Percentiles rank a stretch among this genome's conserved stretches.
phyloP scores from a whole-genome alignment of 495 filamentous ascomycete species.

The Aspergillus bertholletiae region DNA sequence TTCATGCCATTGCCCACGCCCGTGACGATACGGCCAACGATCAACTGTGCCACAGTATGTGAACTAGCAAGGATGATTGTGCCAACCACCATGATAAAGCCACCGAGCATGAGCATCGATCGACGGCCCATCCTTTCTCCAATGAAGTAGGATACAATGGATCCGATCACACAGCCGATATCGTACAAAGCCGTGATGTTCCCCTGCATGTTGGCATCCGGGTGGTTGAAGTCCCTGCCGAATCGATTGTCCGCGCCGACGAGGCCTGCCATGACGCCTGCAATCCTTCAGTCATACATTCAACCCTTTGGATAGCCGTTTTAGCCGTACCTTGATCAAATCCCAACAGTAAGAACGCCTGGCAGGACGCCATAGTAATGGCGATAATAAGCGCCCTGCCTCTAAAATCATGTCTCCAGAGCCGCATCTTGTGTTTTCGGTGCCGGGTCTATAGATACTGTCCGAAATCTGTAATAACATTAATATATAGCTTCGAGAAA shows the following conservation, averaged over 20 bases:
- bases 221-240: constrained; percentile 35
- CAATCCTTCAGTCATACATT: neutral
- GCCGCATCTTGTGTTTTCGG: constrained; percentile 10
- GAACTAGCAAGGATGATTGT: constrained; percentile 42
- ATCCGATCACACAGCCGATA: constrained; percentile 44
- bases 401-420: constrained; percentile 25
- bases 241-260: constrained; percentile 38
- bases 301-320: neutral
- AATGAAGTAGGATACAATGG: constrained; percentile 36
- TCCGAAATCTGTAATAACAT: neutral
- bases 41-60: constrained; percentile 44
- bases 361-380: constrained; percentile 27
- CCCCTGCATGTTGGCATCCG: constrained; percentile 36
- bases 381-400: constrained; percentile 17
- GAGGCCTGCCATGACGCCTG: constrained; percentile 34
- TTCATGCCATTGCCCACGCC: constrained; percentile 51
- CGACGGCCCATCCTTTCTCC: constrained; percentile 41
- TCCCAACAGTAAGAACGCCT: constrained; percentile 35
- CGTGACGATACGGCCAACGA: constrained; percentile 46
- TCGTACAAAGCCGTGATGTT: constrained; percentile 45
- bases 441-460: neutral
- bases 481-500: neutral
- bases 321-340: constrained; percentile 29
- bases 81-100: constrained; percentile 39
- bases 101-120: constrained; percentile 39